Evolutionary conservation across 768 basidiomycete genomes (phyloP), one percentile per base, ranked within the genome.

Genomic region (Hypholoma sublateritium): DNA sequence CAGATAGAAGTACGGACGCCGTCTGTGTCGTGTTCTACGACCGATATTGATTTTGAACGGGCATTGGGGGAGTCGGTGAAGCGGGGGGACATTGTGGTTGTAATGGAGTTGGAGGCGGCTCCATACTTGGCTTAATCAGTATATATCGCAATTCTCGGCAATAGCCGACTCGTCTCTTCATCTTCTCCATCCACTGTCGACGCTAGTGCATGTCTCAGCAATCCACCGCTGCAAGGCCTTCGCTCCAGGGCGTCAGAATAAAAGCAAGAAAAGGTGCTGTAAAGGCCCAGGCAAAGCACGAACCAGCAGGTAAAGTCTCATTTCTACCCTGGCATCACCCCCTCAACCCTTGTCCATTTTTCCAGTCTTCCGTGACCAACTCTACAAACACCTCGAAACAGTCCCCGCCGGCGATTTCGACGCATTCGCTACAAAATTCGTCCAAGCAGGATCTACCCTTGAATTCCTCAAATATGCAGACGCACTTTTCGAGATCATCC

Each of bases 401-500:
- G 87, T 93, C 46, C 80, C 83, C 21, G 80, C 81, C 55, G 82
- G 79, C 71, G 93, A 95, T 68, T 95, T 93, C 71, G 94, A 96
- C 62, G 78, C 83, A 12, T 87, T 89, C 70, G 74, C 87, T 44
- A 81, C 85, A 67, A 93, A 93, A 75, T 85, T 99, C 67, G 83
- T 94, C 64, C 89, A 91, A 72, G 95, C 95, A 55, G 96, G 95
- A 42, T 86, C 89, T 22, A 88, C 91, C 48, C 89, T 99, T 72
- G 97, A 99, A 75, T 89, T 86, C 68, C 86, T 95, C 74, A 97
- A 97, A 78, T 98, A 98, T 87, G 91, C 93, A 74, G 95, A 97
- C 66, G 83, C 89, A 55, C 87, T 98, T 66, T 98, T 97, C 74
- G 95, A 99, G 76, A 85, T 97, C 77, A 82, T 98, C 70, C 84